These are phyloP conservation scores for Asterophora lycoperdoides DNA, from an alignment of 768 basidiomycete species.

Conservation along the genomic window DNA sequence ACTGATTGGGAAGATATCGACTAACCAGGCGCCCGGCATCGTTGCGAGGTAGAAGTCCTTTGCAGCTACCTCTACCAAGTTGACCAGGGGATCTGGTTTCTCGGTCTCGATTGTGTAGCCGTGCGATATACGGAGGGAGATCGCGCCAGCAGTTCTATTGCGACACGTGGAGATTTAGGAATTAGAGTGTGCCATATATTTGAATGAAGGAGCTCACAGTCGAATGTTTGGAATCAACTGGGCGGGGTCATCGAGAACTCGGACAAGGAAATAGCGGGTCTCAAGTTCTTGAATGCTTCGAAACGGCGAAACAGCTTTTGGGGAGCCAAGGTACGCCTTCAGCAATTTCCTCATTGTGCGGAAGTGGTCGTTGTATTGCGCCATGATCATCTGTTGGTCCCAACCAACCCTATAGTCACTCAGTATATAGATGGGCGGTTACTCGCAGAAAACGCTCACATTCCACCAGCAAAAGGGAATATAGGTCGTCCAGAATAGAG, in stretches of 20 bases:
- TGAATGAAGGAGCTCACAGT: conserved; percentile 24
- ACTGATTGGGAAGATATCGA: conserved; percentile 38
- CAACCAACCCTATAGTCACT: conserved; percentile 25
- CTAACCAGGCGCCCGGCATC: conserved; percentile 26
- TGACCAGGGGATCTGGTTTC: conserved; percentile 34
- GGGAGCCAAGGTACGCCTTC: conserved; percentile 38
- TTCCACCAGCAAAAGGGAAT: conserved; percentile 33
- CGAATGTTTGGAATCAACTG: conserved; percentile 37
- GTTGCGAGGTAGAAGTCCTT: conserved; percentile 33
- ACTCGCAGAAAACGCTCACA: conserved; percentile 15
- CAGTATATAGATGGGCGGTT: background rate
- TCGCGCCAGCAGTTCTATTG: conserved; percentile 34
- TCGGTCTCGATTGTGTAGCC: conserved; percentile 37
- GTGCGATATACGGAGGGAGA: conserved; percentile 38
- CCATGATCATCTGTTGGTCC: conserved; percentile 25
- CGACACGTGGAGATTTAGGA: background rate
- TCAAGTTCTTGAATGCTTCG: conserved; percentile 36
- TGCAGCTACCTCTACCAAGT: conserved; percentile 35
- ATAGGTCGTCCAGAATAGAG: conserved; percentile 30
- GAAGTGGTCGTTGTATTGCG: conserved; percentile 33
- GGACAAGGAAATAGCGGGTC: conserved; percentile 39
- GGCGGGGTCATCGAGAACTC: conserved; percentile 33
- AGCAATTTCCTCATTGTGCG: conserved; percentile 39
- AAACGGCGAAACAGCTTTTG: conserved; percentile 30
- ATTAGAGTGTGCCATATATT: background rate